Evolutionary conservation across 257 asterid species (phyloP).

Genomic region (Ilex asprella): DNA sequence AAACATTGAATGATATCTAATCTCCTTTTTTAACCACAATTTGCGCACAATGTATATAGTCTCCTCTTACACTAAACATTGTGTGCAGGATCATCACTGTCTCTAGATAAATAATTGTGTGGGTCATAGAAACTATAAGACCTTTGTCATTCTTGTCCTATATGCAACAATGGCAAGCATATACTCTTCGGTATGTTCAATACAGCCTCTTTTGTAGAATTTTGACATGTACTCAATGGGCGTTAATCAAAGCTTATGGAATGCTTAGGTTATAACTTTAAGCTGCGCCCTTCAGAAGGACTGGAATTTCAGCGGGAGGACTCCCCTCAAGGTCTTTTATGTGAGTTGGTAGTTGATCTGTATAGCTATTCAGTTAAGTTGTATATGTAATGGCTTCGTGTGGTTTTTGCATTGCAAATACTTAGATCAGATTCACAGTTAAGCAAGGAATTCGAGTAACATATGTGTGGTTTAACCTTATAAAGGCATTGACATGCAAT

Average conservation of each 20-base stretch:
- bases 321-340: constrained; percentile 36
- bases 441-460: not conserved
- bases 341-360: constrained; percentile 40
- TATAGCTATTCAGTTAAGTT: not conserved
- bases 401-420: not conserved
- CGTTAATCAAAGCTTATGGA: not conserved
- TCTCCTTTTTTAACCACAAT: not conserved
- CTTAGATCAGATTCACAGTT: not conserved
- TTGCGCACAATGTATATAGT: not conserved
- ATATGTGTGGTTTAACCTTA: not conserved
- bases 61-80: not conserved
- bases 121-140: constrained; percentile 78
- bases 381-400: not conserved
- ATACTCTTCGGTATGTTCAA: constrained; percentile 56
- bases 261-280: constrained; percentile 43
- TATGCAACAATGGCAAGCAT: constrained; percentile 59
- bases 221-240: not conserved
- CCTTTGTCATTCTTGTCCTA: constrained; percentile 56
- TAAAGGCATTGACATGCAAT: not conserved
- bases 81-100: constrained; percentile 89
- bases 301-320: constrained; percentile 31
- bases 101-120: constrained; percentile 91
- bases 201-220: not conserved
- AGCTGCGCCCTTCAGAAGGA: constrained; percentile 38
- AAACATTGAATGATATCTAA: not conserved